phyloP scores from a whole-genome alignment of 495 filamentous ascomycete species.

The Xylaria grammica region DNA sequence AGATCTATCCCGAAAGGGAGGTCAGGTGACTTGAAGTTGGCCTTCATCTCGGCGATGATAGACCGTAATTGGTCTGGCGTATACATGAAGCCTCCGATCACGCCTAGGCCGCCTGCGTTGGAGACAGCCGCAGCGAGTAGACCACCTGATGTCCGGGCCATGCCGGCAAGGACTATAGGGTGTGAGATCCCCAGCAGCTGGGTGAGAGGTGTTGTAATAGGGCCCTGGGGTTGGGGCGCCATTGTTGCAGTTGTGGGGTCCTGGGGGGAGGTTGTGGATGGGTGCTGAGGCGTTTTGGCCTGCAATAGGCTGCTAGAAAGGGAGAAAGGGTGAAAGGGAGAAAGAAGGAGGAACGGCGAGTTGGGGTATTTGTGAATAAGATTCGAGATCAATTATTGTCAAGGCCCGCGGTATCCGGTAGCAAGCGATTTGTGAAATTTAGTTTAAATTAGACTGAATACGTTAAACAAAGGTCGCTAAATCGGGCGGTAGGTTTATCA shows the following conservation, averaged over 20 bases:
- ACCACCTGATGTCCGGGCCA: conserved; percentile 81
- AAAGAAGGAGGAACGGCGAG: background rate
- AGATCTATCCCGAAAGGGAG: conserved; percentile 89
- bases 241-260: conserved; percentile 27
- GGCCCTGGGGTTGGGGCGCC: conserved; percentile 42
- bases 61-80: conserved; percentile 76
- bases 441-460: background rate
- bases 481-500: background rate
- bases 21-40: conserved; percentile 61
- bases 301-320: background rate
- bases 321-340: too few relatives aligned
- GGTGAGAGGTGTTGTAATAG: conserved; percentile 77
- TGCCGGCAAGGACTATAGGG: conserved; percentile 86
- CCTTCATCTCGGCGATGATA: conserved; percentile 84
- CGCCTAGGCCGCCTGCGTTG: conserved; percentile 86
- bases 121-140: conserved; percentile 83
- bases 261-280: background rate
- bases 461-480: background rate
- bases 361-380: background rate
- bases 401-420: background rate
- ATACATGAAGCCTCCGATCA: conserved; percentile 85
- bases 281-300: background rate
- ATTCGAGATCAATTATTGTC: background rate
- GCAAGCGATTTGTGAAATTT: background rate
- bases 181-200: conserved; percentile 75